Evolutionary conservation across 129 eudicot species (phyloP).

Genomic region (Lactuca sativa): DNA sequence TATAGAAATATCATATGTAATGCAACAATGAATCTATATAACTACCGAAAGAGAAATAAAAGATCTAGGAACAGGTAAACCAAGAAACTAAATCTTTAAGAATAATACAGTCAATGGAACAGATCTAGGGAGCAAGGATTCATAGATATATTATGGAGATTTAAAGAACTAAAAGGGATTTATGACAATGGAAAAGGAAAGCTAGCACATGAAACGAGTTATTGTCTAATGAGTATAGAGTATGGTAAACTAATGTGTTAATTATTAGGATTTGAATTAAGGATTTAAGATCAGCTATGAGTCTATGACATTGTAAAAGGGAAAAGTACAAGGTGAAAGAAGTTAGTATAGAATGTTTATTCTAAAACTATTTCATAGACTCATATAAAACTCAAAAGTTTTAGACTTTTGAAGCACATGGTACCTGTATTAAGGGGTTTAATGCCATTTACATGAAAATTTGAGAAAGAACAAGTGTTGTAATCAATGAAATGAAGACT

Average conservation of each 20-base stretch:
- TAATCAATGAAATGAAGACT: conserved; percentile 8
- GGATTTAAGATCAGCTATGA: neutral
- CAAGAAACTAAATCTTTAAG: neutral
- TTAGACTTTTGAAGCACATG: conserved; percentile 26
- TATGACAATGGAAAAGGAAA: neutral
- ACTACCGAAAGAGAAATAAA: neutral
- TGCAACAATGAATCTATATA: conserved; percentile 4
- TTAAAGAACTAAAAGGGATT: neutral
- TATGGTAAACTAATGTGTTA: neutral
- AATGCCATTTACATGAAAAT: conserved; percentile 5
- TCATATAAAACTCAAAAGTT: conserved; percentile 15
- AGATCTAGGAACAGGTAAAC: neutral
- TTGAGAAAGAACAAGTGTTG: neutral
- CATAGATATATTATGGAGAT: neutral
- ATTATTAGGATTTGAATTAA: neutral
- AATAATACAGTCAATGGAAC: conserved; percentile 14
- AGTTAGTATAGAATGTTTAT: neutral
- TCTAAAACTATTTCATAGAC: neutral
- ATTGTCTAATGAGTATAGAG: neutral
- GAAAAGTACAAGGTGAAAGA: neutral
- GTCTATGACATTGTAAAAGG: neutral
- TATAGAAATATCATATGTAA: neutral
- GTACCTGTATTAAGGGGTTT: conserved; percentile 13
- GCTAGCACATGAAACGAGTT: neutral
- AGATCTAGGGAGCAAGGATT: neutral